Evolutionary conservation across 306 rosid species (phyloP), one percentile per base, ranked within the genome.

Genomic region (Rosa multiflora): DNA sequence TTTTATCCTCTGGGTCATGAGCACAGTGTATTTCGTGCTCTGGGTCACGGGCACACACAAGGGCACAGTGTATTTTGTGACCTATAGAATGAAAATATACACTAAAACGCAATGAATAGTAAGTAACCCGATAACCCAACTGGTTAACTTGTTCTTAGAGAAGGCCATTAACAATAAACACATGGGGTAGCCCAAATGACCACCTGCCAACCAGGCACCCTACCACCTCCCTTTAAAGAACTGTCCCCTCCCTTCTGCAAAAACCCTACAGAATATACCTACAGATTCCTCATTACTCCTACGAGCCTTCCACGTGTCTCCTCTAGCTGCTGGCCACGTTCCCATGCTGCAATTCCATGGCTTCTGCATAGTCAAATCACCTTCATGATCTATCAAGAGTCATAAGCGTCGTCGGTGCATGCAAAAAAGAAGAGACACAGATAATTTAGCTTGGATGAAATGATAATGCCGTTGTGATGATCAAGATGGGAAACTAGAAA

Each of bases 121-220:
- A 23, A 23, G 26, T 23, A 0, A 0, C 26, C 26, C 26, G 26
- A 23, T 23, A 23, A 23, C 26, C 26, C 26, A 23, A 23, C 26
- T 0, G 26, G 26, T 23, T 0, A 23, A 23, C 26, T 23, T 23
- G 26, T 0, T 23, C 61, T 4, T 58, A 58, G 63, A 72, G 5
- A 35, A 44, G 39, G 10, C 69, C 56, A 55, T 77, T 79, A 85
- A 82, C 86, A 78, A 18, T 39, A 7, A 39, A 89, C 90, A 83
- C 88, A 85, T 87, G 90, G 87, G 40, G 2, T 76, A 83, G 85
- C 62, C 78, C 88, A 83, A 79, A 88, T 80, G 93, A 86, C 74
- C 79, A 64, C 89, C 97, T 86, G 92, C 88, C 90, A 85, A 86
- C 86, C 88, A 82, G 81, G 88, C 96, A 90, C 84, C 73, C 83